Evolutionary conservation across 208 protist genomes (phyloP).

Genomic region (Leishmania aethiopica): DNA sequence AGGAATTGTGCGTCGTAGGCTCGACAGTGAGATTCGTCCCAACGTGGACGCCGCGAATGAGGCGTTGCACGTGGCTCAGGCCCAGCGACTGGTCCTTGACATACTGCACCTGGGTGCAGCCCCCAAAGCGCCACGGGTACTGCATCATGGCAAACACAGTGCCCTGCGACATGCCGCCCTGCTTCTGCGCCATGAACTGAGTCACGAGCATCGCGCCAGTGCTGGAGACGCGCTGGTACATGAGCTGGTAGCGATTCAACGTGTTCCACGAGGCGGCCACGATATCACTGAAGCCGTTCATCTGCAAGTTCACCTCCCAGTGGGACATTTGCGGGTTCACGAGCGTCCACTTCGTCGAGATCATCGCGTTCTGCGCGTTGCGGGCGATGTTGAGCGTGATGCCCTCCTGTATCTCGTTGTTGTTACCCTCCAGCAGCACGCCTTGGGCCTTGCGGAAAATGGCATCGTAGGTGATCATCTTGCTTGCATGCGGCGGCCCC

Average conservation of each 20-base stretch:
- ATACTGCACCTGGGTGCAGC: slow-evolving; percentile 87
- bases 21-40: slow-evolving; percentile 76
- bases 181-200: slow-evolving; percentile 89
- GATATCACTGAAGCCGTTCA: slow-evolving; percentile 90
- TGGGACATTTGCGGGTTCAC: slow-evolving; percentile 80
- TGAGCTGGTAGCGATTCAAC: slow-evolving; percentile 83
- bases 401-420: slow-evolving; percentile 70
- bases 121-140: slow-evolving; percentile 85
- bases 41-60: slow-evolving; percentile 83
- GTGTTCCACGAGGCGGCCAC: slow-evolving; percentile 84
- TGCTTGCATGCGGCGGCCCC: slow-evolving; percentile 42
- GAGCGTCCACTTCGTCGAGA: slow-evolving; percentile 83
- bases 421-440: slow-evolving; percentile 73
- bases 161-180: slow-evolving; percentile 77
- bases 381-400: slow-evolving; percentile 72
- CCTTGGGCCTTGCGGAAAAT: slow-evolving; percentile 69
- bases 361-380: slow-evolving; percentile 84
- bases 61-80: slow-evolving; percentile 77
- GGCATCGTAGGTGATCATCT: slow-evolving; percentile 74
- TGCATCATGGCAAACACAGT: slow-evolving; percentile 87
- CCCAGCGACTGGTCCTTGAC: slow-evolving; percentile 80
- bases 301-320: slow-evolving; percentile 89
- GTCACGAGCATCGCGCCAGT: slow-evolving; percentile 80
- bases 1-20: slow-evolving; percentile 59
- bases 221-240: slow-evolving; percentile 85